Conservation (phyloP, 1,139 yeast species). For the Zygosaccharomyces sapae region DNA sequence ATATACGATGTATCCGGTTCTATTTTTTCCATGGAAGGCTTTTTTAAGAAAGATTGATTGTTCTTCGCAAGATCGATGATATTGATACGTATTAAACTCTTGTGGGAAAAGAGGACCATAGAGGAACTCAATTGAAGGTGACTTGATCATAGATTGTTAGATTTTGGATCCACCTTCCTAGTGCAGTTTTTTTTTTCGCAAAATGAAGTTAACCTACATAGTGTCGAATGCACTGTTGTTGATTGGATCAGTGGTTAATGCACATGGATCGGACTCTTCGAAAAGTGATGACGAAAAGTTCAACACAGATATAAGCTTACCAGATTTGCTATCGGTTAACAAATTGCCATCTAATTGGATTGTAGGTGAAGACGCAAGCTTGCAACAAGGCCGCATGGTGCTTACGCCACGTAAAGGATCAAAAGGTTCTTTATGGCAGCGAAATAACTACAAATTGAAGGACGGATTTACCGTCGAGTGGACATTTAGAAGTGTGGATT, state of each 20-base stretch:
- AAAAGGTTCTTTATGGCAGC: slow-evolving; percentile 52
- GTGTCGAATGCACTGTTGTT: slow-evolving; percentile 2
- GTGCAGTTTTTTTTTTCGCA: neutral
- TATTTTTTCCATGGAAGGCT: neutral
- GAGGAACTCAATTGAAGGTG: neutral
- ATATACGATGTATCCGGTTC: neutral
- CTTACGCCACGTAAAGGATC: slow-evolving; percentile 42
- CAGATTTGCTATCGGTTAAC: slow-evolving; percentile 35
- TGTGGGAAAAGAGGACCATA: neutral
- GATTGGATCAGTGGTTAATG: slow-evolving; percentile 6
- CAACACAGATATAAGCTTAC: slow-evolving; percentile 38
- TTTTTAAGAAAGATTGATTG: neutral
- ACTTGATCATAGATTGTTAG: neutral
- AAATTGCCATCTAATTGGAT: slow-evolving; percentile 36
- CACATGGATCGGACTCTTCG: slow-evolving; percentile 7
- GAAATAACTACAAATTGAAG: slow-evolving; percentile 32
- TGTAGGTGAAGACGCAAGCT: slow-evolving; percentile 34
- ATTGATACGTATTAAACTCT: neutral
- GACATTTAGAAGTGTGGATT: slow-evolving; percentile 57
- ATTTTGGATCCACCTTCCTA: neutral
- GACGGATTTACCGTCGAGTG: slow-evolving; percentile 59
- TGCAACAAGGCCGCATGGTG: slow-evolving; percentile 43
- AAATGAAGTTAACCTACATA: slow-evolving; percentile 1
- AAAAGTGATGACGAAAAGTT: slow-evolving; percentile 14
- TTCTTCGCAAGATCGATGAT: neutral